phyloP scores from a whole-genome alignment of 192 early-diverging fungal species.

The Glomus cerebriforme region DNA sequence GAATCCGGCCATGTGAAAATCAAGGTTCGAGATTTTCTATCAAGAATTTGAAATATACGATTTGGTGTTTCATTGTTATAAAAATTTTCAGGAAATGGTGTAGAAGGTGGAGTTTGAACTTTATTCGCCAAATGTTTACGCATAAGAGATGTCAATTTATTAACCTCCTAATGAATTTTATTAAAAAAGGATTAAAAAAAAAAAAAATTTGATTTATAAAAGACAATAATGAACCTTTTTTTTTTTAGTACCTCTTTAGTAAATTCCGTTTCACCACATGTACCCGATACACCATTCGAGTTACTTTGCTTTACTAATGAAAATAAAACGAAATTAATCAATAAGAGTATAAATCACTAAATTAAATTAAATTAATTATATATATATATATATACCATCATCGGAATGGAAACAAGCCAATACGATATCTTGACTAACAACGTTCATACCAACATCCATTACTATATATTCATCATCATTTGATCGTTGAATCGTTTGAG shows the following conservation, averaged over 20 bases:
- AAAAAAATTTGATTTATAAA: not conserved
- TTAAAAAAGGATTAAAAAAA: not conserved
- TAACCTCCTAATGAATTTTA: slow-evolving; percentile 9
- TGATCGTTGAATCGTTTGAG: slow-evolving; percentile 17
- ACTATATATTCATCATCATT: slow-evolving; percentile 46
- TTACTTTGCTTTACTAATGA: not conserved
- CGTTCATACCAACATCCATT: slow-evolving; percentile 46
- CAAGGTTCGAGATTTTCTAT: slow-evolving; percentile 37
- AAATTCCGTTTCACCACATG: slow-evolving; percentile 26
- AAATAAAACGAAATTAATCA: not conserved
- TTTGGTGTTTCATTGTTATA: slow-evolving; percentile 22
- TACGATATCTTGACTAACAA: slow-evolving; percentile 50
- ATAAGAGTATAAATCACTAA: no score
- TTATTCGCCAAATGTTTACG: not conserved
- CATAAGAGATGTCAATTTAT: slow-evolving; percentile 4
- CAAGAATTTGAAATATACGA: slow-evolving; percentile 49
- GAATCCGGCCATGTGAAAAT: slow-evolving; percentile 48
- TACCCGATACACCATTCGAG: not conserved
- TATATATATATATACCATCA: slow-evolving; percentile 41
- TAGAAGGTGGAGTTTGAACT: slow-evolving; percentile 13
- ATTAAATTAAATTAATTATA: not conserved
- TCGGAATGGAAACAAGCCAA: slow-evolving; percentile 47
- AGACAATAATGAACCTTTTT: not conserved
- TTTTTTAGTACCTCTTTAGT: slow-evolving; percentile 5
- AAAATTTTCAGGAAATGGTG: slow-evolving; percentile 9